phyloP scores from a whole-genome alignment of 1,284 basidiomycete genomes.

The Heterobasidion annosum region DNA sequence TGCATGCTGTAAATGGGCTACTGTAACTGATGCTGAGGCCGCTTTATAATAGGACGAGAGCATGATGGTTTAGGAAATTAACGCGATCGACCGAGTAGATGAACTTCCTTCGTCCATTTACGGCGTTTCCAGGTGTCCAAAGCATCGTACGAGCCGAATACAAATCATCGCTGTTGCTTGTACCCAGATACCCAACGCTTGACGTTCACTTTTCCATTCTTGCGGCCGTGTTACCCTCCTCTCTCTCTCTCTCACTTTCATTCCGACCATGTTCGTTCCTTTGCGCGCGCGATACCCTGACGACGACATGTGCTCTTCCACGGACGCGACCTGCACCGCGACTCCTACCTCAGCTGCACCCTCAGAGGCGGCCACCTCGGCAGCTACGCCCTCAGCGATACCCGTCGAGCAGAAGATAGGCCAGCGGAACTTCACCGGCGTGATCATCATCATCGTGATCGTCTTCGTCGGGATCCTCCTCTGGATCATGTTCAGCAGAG shows the following conservation, averaged over 20 bases:
- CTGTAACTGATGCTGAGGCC: not conserved
- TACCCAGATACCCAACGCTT: not conserved
- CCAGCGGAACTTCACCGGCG: conserved; percentile 19
- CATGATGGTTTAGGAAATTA: too few species aligned
- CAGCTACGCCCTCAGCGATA: conserved; percentile 3
- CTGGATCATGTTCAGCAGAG: conserved; percentile 20
- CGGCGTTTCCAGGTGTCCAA: not conserved
- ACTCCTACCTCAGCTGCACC: conserved; percentile 5
- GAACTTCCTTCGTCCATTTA: not conserved
- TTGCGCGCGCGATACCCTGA: not conserved
- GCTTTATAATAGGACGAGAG: too few species aligned
- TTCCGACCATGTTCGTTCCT: not conserved
- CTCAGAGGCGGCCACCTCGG: conserved; percentile 1
- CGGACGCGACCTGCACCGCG: not conserved
- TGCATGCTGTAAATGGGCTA: not conserved
- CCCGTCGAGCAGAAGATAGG: conserved; percentile 8
- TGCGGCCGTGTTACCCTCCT: not conserved
- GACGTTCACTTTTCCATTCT: not conserved
- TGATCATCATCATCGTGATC: conserved; percentile 20
- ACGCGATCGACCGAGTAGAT: not conserved
- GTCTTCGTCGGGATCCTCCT: conserved; percentile 17
- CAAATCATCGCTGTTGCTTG: not conserved
- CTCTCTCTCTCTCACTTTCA: not conserved
- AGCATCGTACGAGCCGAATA: not conserved
- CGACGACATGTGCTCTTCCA: not conserved